phyloP scores from a whole-genome alignment of 345 rosid species.

The Reutealis trisperma region DNA sequence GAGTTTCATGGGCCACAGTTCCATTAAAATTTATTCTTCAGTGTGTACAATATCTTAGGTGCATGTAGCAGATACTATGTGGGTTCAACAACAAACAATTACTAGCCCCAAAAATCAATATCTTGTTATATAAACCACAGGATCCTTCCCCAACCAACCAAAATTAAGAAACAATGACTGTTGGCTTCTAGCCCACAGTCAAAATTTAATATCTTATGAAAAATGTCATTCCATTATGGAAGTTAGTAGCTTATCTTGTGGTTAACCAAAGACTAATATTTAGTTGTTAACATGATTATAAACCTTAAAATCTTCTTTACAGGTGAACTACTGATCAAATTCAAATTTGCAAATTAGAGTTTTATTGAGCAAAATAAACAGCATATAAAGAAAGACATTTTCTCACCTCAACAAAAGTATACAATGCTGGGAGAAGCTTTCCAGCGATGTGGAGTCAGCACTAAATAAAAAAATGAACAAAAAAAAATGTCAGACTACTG shows the following conservation, averaged over 20 bases:
- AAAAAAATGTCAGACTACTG: not conserved
- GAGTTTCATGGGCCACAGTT: not conserved
- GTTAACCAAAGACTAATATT: too few species aligned
- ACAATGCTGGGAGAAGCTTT: not conserved
- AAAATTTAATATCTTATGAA: not conserved
- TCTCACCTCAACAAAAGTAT: not conserved
- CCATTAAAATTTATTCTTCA: not conserved
- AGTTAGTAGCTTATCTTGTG: not conserved
- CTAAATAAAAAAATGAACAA: not conserved
- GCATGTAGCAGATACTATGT: not conserved
- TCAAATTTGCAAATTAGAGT: too few species aligned
- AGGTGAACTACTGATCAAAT: too few species aligned
- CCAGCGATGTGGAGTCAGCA: not conserved
- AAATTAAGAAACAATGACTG: not conserved
- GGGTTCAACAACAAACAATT: not conserved
- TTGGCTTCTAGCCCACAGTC: not conserved
- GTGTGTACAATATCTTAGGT: slow-evolving; percentile 17
- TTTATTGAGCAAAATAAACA: too few species aligned
- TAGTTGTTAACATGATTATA: too few species aligned
- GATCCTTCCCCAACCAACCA: not conserved
- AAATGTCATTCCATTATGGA: not conserved
- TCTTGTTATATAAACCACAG: not conserved
- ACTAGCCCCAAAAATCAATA: not conserved
- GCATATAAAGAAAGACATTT: not conserved
- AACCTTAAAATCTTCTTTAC: too few species aligned